Evolutionary conservation across 225 moss, liverwort and hornwort genomes (phyloP), one percentile per base, ranked within the genome.

Genomic region (Straminergon stramineum): DNA sequence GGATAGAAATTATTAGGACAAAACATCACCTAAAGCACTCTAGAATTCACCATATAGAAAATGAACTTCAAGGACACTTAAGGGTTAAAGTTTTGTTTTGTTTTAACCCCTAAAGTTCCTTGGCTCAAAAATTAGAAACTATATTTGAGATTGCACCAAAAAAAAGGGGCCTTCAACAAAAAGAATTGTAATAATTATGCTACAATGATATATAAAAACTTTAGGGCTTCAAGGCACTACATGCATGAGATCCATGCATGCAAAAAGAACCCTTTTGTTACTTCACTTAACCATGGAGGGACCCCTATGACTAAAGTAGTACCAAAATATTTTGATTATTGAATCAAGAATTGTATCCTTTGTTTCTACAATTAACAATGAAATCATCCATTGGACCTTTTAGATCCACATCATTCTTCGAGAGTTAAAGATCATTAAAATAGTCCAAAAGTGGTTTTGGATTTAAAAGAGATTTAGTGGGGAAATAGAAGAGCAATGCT

Each of bases 371-470:
- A 2, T 10, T 18, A 18, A 7, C 0, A 48, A 0, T 6, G 0
- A 48, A 11, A 4, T 75, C 7, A 48, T 39, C 14, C 4, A 14
- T 39, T 0, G 1, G 0, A 24, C 13, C 8, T 15, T 24, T 51
- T 51, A 32, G 4, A 1, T 13, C 0, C 0, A 0, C 4, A 32
- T 0, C 4, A 2, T 51, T 32, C 1, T 31, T 48, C 0, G 0
- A 32, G 0, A 2, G 0, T 48, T 13, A 51, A 75, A 75, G 2
- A 20, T 51, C 51, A 32, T 5, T 1, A 20, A 75, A 7, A 31
- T 51, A 51, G 51, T 31, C 20, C 1, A 32, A 20, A 51, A 7
- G 0, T 0, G 0, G 6, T 31, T 68, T 48, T 43, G 17, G 10
- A 74, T 48, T 75, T 51, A 31, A 75, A 31, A 19, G 2, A 32